Percentiles rank a stretch among this genome's conserved stretches.
Conservation (phyloP, 2,329 filamentous ascomycete species). For the Erysiphe pisi region DNA sequence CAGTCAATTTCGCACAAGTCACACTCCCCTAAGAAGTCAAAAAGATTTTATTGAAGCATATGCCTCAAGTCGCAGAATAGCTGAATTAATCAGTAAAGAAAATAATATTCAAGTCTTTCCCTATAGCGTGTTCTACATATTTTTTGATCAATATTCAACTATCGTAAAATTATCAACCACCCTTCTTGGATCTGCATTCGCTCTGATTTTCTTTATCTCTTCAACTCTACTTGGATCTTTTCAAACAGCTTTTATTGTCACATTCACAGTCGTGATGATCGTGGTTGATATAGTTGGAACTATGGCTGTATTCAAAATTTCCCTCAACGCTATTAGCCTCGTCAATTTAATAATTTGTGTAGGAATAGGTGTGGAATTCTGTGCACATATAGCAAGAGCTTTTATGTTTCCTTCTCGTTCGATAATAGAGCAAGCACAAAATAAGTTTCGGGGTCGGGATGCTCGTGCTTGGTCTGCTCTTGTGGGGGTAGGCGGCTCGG, state of each 20-base stretch:
- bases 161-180: constrained; percentile 72
- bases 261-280: constrained; percentile 81
- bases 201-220: constrained; percentile 72
- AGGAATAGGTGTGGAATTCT: constrained; percentile 94
- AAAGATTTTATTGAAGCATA: constrained; percentile 89
- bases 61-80: constrained; percentile 76
- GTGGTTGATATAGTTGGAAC: constrained; percentile 88
- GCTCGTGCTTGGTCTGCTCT: constrained; percentile 85
- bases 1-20: constrained; percentile 83
- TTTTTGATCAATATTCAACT: constrained; percentile 91
- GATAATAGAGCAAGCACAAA: constrained; percentile 70
- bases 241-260: constrained; percentile 69
- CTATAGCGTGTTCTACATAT: constrained; percentile 97
- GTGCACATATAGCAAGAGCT: constrained; percentile 87
- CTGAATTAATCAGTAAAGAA: constrained; percentile 57
- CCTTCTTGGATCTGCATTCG: constrained; percentile 71
- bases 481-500: constrained; percentile 86
- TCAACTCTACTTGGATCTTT: constrained; percentile 73
- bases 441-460: constrained; percentile 68
- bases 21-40: constrained; percentile 77
- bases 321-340: constrained; percentile 85
- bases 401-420: constrained; percentile 84
- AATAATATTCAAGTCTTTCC: constrained; percentile 81
- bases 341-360: constrained; percentile 97
- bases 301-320: constrained; percentile 82